phyloP scores from a whole-genome alignment of 2,329 filamentous ascomycete species.

The Capronia americana region DNA sequence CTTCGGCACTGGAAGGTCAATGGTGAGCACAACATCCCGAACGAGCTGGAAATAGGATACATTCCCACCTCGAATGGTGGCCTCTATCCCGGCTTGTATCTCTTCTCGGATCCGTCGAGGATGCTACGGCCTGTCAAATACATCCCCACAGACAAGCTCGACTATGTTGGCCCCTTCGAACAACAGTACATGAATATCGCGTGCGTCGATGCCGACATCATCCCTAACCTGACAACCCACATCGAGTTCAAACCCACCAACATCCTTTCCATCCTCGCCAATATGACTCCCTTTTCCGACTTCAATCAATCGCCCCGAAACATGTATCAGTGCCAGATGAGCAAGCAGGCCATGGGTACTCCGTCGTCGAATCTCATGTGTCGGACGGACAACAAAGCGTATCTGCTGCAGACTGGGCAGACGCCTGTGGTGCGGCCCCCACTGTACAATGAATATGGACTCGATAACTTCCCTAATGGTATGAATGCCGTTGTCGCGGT shows the following conservation, averaged over 20 bases:
- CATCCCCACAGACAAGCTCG: conserved; percentile 80
- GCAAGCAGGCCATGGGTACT: conserved; percentile 99
- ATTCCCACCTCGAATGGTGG: conserved; percentile 86
- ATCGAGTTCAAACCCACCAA: conserved; percentile 95
- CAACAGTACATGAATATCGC: conserved; percentile 99
- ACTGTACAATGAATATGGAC: conserved; percentile 91
- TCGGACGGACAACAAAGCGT: conserved; percentile 96
- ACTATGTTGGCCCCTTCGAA: conserved; percentile 90
- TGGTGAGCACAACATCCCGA: conserved; percentile 77
- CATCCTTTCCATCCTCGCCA: conserved; percentile 95
- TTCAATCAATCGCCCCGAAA: conserved; percentile 99
- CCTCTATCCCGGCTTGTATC: conserved; percentile 95
- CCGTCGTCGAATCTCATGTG: conserved; percentile 83
- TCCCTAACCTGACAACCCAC: conserved; percentile 88
- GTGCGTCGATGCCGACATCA: conserved; percentile 83
- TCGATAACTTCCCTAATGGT: conserved; percentile 98
- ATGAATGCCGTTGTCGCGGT: conserved; percentile 95
- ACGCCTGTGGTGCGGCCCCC: conserved; percentile 91
- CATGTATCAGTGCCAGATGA: conserved; percentile 99
- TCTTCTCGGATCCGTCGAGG: conserved; percentile 82
- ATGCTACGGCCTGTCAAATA: conserved; percentile 95
- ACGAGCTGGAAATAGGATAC: conserved; percentile 88
- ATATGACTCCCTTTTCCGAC: conserved; percentile 98
- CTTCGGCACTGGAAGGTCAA: conserved; percentile 95
- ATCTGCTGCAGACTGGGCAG: conserved; percentile 92